Evolutionary conservation across 805 yeast species (phyloP).

Genomic region (Priceomyces carsonii): DNA sequence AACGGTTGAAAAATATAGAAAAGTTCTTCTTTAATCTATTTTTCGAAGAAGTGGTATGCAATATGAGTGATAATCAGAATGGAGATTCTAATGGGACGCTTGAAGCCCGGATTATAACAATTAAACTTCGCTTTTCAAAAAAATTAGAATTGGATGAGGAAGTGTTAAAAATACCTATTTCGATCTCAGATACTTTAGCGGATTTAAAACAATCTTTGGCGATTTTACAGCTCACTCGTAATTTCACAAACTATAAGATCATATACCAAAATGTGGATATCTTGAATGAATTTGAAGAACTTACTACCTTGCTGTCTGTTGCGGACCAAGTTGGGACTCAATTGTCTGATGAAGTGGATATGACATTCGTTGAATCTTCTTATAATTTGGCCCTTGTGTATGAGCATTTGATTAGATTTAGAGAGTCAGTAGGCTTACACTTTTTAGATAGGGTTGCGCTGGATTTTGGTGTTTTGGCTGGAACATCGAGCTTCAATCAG

Average conservation of each 20-base stretch:
- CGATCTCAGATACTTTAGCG: slow-evolving; percentile 48
- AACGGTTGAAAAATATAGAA: too few species aligned
- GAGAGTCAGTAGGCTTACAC: slow-evolving; percentile 60
- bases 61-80: too few species aligned
- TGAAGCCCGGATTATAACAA: too few species aligned
- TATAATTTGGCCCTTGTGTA: slow-evolving; percentile 63
- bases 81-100: too few species aligned
- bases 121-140: slow-evolving; percentile 2
- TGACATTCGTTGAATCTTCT: slow-evolving; percentile 44
- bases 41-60: too few species aligned
- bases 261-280: slow-evolving; percentile 33
- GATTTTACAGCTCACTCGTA: slow-evolving; percentile 57
- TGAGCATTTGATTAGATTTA: slow-evolving; percentile 61
- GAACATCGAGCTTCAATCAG: slow-evolving; percentile 49
- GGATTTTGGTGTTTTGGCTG: slow-evolving; percentile 45
- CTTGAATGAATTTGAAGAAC: slow-evolving; percentile 27
- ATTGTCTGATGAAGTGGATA: slow-evolving; percentile 25
- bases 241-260: slow-evolving; percentile 61
- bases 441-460: slow-evolving; percentile 44
- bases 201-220: slow-evolving; percentile 60
- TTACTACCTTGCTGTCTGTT: slow-evolving; percentile 26
- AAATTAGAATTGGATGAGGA: slow-evolving; percentile 10
- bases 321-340: slow-evolving; percentile 16
- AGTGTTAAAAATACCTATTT: slow-evolving; percentile 30
- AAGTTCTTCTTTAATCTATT: too few species aligned